Base-by-base conservation (phyloP, 768 basidiomycete genomes). In the Lepiota brunneoincarnata region DNA sequence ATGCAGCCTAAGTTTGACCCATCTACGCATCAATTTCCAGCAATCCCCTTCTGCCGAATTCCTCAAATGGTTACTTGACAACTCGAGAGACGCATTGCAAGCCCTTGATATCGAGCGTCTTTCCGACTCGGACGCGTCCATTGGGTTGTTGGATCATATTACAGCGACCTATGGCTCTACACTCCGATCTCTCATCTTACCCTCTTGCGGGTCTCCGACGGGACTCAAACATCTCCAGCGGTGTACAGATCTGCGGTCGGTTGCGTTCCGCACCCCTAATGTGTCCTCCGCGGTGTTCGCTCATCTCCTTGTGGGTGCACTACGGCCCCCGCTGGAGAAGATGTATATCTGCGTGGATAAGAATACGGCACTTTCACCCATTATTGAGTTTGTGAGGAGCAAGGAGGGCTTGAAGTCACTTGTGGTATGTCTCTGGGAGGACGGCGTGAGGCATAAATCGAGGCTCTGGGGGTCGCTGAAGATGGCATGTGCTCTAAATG, bases 1-100 rank as follows among this genome's bases (percentile, higher is more conserved):
- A 74, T 87, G 23, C 63, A 76, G 49, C 72, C 11, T 48, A 24
- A 34, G 28, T 43, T 58, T 50, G 48, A 55, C 45, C 5, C 48
- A 77, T 60, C 72, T 90, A 37, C 75, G 79, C 54, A 74, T 87
- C 69, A 86, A 87, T 68, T 82, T 84, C 67, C 86, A 87, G 63
- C 64, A 72, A n/a, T 67, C 79, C 6, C 84, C 86, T 18, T 77
- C 83, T 2, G 63, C 79, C 42, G 83, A 85, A 34, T 84, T 89
- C 66, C 69, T 87, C 60, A 72, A 77, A 35, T 89, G 87, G 88
- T 80, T 91, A 52, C 81, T 89, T 21, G 77, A 81, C 61, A 74
- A 79, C 53, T 85, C 86, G 31, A 59, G 67, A 20, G 65, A 64
- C 40, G 73, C 74, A n/a, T 72, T 87, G 42, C 73, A 73, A 51